These are phyloP conservation scores for Dovyalis caffra DNA, from an alignment of 345 rosid genomes.

Conservation along the genomic window DNA sequence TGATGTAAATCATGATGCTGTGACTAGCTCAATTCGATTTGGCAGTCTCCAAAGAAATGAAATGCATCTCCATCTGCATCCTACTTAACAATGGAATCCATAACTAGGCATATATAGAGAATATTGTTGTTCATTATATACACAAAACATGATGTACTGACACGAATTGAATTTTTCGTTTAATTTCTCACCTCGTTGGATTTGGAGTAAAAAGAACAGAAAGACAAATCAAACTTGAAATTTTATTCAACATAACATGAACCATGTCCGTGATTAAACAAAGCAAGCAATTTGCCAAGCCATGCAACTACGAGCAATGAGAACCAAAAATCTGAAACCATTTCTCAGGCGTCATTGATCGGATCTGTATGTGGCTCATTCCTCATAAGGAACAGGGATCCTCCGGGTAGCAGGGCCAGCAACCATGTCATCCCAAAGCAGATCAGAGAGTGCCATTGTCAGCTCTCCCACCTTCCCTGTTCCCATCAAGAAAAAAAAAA, in stretches of 20 bases:
- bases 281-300: not conserved
- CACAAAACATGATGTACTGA: too few relatives aligned
- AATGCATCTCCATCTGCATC: too few relatives aligned
- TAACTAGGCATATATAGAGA: too few relatives aligned
- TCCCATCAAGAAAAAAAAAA: not conserved
- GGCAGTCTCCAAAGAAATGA: too few relatives aligned
- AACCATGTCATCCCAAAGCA: conserved; percentile 71
- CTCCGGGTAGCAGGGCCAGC: conserved; percentile 50
- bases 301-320: not conserved
- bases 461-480: conserved; percentile 65
- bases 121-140: too few relatives aligned
- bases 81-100: too few relatives aligned
- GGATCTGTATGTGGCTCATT: not conserved
- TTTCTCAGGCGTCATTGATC: not conserved
- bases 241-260: conserved; percentile 9
- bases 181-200: too few relatives aligned
- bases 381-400: conserved; percentile 37
- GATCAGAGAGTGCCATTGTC: conserved; percentile 63
- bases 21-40: too few relatives aligned
- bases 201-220: not conserved
- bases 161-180: not conserved
- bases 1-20: too few relatives aligned
- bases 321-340: conserved; percentile 2
- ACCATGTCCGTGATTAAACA: not conserved
- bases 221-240: not conserved